Evolutionary conservation across 257 asterid species (phyloP).

Genomic region (Gentiana macrophylla): DNA sequence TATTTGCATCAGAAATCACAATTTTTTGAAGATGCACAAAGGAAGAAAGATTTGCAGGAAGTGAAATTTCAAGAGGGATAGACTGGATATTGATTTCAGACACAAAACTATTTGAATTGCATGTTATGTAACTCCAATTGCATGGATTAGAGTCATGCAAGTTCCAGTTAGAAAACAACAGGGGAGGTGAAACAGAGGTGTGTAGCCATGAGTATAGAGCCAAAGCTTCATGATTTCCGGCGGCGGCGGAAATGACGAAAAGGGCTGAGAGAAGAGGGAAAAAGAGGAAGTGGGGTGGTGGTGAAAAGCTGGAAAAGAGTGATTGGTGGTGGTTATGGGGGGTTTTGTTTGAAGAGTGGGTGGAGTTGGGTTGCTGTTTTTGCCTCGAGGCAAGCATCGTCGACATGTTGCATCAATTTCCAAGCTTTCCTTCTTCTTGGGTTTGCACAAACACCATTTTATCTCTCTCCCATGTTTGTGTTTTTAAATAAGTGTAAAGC

Average conservation of each 20-base stretch:
- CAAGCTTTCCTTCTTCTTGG: conserved; percentile 42
- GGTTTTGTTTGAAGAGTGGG: background rate
- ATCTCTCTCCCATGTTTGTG: conserved; percentile 10
- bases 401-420: conserved; percentile 46
- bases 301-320: conserved; percentile 5
- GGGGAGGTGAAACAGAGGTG: conserved; percentile 15
- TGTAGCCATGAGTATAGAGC: conserved; percentile 22
- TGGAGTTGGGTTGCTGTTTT: background rate
- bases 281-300: conserved; percentile 14
- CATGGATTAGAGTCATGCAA: conserved; percentile 25
- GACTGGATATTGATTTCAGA: conserved; percentile 25
- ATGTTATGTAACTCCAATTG: conserved; percentile 26
- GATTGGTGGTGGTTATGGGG: background rate
- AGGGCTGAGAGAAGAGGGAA: conserved; percentile 13
- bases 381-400: conserved; percentile 32
- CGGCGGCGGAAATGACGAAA: background rate
- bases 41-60: conserved; percentile 26
- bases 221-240: conserved; percentile 18
- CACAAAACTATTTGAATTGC: conserved; percentile 27
- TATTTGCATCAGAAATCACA: conserved; percentile 33
- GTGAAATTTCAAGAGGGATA: conserved; percentile 23
- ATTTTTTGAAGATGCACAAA: conserved; percentile 17
- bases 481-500: conserved; percentile 6
- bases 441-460: conserved; percentile 26
- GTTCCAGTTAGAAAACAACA: conserved; percentile 19